These are phyloP conservation scores for Mayamaea pseudoterrestris DNA, from an alignment of 108 stramenopile genomes.

Conservation along the genomic window DNA sequence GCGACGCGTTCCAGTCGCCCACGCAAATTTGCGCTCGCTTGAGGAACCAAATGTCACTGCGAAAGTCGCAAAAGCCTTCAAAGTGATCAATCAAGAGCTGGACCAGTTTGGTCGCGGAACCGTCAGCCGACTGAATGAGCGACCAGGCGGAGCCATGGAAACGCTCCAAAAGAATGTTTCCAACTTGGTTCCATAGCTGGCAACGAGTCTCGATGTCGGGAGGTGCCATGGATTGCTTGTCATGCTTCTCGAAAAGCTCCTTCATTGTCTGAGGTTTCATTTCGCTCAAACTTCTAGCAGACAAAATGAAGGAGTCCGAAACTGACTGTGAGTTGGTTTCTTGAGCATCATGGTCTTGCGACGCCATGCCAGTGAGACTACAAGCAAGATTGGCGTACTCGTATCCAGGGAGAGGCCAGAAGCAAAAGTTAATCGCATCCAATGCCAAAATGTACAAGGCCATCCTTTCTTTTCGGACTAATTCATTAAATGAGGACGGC, in stretches of 20 bases:
- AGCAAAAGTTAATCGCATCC: slow-evolving; percentile 94
- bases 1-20: slow-evolving; percentile 77
- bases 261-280: slow-evolving; percentile 36
- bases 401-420: slow-evolving; percentile 69
- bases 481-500: slow-evolving; percentile 19
- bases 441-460: slow-evolving; percentile 75
- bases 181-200: slow-evolving; percentile 65
- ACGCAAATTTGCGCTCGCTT: slow-evolving; percentile 90
- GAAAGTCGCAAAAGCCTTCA: slow-evolving; percentile 78
- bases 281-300: slow-evolving; percentile 34
- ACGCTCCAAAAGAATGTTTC: slow-evolving; percentile 26
- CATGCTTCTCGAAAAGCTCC: slow-evolving; percentile 22
- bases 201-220: slow-evolving; percentile 49
- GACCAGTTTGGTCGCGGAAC: slow-evolving; percentile 45
- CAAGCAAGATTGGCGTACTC: slow-evolving; percentile 84
- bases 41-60: slow-evolving; percentile 47
- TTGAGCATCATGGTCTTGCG: slow-evolving; percentile 35
- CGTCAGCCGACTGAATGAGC: slow-evolving; percentile 41
- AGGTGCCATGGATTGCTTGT: slow-evolving; percentile 18
- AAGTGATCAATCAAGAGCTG: slow-evolving; percentile 42
- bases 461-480: slow-evolving; percentile 45
- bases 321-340: background rate
- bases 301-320: slow-evolving; percentile 34
- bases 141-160: slow-evolving; percentile 46
- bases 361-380: slow-evolving; percentile 59